Conservation (phyloP, 306 rosid species). For the Mimosa bimucronata region DNA sequence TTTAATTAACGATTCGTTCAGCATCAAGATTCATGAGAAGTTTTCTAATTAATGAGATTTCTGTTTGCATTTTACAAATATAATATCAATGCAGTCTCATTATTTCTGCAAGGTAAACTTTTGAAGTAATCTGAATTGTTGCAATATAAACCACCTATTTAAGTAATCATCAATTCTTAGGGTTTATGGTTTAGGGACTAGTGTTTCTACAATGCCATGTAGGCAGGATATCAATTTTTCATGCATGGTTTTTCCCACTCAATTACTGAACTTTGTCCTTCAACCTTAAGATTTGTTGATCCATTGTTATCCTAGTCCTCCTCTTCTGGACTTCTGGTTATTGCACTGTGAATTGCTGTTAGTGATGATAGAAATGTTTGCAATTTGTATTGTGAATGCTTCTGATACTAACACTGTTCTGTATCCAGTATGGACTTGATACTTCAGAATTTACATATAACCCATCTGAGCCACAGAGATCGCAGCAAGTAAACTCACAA, state of each 20-base stretch:
- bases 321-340: conserved; percentile 10
- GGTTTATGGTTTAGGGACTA: not conserved
- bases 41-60: conserved; percentile 24
- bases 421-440: conserved; percentile 88
- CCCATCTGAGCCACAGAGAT: conserved; percentile 82
- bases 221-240: not conserved
- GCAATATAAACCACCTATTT: conserved; percentile 8
- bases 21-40: conserved; percentile 19
- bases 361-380: conserved; percentile 33
- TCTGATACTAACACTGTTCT: conserved; percentile 13
- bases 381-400: conserved; percentile 18
- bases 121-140: conserved; percentile 4
- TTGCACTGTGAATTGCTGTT: conserved; percentile 7
- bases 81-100: not conserved
- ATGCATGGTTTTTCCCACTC: not conserved
- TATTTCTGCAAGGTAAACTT: not conserved
- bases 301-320: conserved; percentile 7
- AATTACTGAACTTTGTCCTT: conserved; percentile 13
- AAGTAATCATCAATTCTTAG: no score
- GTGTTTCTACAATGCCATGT: conserved; percentile 12
- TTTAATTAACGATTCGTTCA: not conserved
- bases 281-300: not conserved
- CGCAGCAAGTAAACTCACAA: conserved; percentile 74
- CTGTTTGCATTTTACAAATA: conserved; percentile 9
- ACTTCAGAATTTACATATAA: conserved; percentile 93